These are phyloP conservation scores for Pleurotus giganteus DNA, from an alignment of 768 basidiomycete genomes.

Conservation along the genomic window DNA sequence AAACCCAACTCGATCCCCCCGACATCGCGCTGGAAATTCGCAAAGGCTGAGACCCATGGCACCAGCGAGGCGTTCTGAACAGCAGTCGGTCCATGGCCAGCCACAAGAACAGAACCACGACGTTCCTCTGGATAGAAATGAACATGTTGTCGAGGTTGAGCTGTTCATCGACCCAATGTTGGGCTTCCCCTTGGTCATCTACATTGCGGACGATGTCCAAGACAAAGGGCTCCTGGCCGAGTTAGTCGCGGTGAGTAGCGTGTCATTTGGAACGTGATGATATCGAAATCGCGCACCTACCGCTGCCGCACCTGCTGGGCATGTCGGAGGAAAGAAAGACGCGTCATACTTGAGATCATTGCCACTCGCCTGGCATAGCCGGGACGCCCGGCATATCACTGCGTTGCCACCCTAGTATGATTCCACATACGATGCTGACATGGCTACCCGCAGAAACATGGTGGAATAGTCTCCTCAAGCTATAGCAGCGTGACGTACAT, in stretches of 20 bases:
- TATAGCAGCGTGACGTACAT: slow-evolving; percentile 82
- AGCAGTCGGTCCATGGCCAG: slow-evolving; percentile 20
- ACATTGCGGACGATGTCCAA: slow-evolving; percentile 78
- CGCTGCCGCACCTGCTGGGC: background rate
- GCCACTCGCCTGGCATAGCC: background rate
- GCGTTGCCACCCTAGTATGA: background rate
- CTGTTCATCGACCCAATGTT: slow-evolving; percentile 84
- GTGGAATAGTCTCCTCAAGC: slow-evolving; percentile 68
- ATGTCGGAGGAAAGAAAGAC: background rate
- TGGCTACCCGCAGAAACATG: slow-evolving; percentile 57
- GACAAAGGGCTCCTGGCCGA: slow-evolving; percentile 64
- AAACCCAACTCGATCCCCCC: slow-evolving; percentile 34
- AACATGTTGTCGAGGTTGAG: slow-evolving; percentile 38
- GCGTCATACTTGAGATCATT: background rate
- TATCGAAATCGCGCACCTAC: background rate
- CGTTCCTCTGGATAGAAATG: slow-evolving; percentile 22
- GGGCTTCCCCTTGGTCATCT: slow-evolving; percentile 71
- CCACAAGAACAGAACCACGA: slow-evolving; percentile 35
- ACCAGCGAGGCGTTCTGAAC: slow-evolving; percentile 62
- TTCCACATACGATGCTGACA: slow-evolving; percentile 3
- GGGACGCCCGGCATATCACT: background rate
- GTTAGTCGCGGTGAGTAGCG: slow-evolving; percentile 59
- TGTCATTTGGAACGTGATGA: slow-evolving; percentile 2
- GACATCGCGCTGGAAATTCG: slow-evolving; percentile 30
- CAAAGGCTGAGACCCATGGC: slow-evolving; percentile 71